Percentiles rank a stretch among this genome's conserved stretches.
These are phyloP conservation scores for Clonostachys rhizophaga DNA, from an alignment of 2,329 filamentous ascomycete genomes.

Conservation along the genomic window DNA sequence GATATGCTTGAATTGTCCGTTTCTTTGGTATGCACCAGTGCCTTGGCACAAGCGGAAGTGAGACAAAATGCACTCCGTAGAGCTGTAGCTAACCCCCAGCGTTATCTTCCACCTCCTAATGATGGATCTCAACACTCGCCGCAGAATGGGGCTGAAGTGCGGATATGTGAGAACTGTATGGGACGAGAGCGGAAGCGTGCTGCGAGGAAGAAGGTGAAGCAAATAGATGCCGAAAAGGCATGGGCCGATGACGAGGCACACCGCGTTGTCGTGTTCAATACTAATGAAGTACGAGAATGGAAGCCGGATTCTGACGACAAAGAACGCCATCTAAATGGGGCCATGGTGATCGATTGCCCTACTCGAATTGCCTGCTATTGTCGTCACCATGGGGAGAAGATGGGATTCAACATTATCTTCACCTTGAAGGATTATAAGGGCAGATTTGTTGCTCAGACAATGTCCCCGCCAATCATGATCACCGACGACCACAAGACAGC, in stretches of 20 bases:
- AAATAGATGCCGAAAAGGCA: conserved; percentile 84
- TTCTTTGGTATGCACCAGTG: conserved; percentile 85
- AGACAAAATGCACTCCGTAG: conserved; percentile 63
- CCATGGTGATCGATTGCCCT: conserved; percentile 76
- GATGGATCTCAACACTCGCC: conserved; percentile 64
- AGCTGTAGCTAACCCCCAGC: conserved; percentile 34
- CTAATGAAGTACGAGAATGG: conserved; percentile 65
- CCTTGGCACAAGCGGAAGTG: conserved; percentile 71
- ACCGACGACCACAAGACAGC: conserved; percentile 97
- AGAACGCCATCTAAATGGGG: conserved; percentile 43
- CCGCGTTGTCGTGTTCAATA: conserved; percentile 88
- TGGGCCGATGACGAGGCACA: conserved; percentile 79
- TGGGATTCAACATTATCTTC: conserved; percentile 89
- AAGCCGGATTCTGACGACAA: conserved; percentile 29
- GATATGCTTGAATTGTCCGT: conserved; percentile 78
- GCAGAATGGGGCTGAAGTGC: conserved; percentile 86
- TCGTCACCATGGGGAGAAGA: conserved; percentile 89
- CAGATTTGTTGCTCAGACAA: conserved; percentile 74
- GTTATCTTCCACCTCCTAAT: conserved; percentile 28
- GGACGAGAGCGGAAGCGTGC: conserved; percentile 87
- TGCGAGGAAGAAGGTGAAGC: conserved; percentile 88
- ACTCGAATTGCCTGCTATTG: conserved; percentile 99
- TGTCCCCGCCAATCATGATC: conserved; percentile 89
- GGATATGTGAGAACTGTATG: conserved; percentile 90
- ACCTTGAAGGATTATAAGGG: conserved; percentile 81